Base-by-base conservation (phyloP, 2,329 filamentous ascomycete species). In the Sporothrix curviconia region DNA sequence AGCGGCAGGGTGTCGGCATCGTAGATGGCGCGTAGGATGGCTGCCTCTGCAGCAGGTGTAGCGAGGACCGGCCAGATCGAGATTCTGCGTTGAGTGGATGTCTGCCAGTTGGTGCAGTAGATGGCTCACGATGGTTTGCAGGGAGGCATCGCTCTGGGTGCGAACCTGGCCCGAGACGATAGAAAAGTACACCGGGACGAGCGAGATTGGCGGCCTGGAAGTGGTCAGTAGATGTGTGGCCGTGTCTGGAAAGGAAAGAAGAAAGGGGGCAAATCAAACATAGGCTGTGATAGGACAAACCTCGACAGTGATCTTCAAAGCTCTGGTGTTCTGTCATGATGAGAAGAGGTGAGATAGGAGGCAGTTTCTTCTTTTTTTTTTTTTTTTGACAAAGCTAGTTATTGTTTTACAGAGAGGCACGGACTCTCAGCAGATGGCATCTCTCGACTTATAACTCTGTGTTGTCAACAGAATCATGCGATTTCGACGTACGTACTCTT, bases 21-120 rank as follows among this genome's bases (percentile, higher is more conserved):
- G 59, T 71, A 71, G 60, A 70, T 66, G 40, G 70, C 64, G 51
- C 64, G 56, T 12, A 73, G 63, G 30, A 72, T 64, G 4, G 62
- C 56, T 9, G 64, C 57, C 14, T 67, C 60, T 12, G 52, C 63
- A 32, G 64, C 59, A 4, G 61, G 53, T 24, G 62, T 42, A 2
- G 59, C 55, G n/a, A 71, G 61, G 14, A 67, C 28, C n/a, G 15
- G 36, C 15, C 7, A 62, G 40, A 24, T 64, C 55, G n/a, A 52
- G 47, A 7, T 22, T 12, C 25, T 7, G 28, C 0, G 40, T 32
- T 7, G 34, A 12, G 42, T 63, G 55, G 37, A 63, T 54, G 40
- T 67, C 60, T 39, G 60, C 44, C 57, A 67, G 62, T 39, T 64
- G 59, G 59, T 50, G 24, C 53, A 67, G 62, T 47, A 65, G 60